These are phyloP conservation scores for Wickerhamiella alocasiicola DNA, from an alignment of 805 yeast species.

Conservation along the genomic window DNA sequence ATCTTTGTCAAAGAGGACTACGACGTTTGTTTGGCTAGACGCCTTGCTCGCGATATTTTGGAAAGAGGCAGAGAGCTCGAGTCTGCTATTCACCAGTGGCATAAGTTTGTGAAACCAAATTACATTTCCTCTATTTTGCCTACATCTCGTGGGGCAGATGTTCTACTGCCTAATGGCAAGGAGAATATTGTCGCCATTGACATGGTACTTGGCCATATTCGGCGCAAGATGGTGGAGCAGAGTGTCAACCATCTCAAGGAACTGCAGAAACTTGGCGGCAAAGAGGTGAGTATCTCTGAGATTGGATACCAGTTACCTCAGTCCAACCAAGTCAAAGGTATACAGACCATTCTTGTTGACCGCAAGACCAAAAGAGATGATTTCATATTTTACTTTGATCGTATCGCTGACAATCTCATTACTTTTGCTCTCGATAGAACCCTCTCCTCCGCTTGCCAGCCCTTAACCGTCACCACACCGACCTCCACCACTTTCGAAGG, in stretches of 20 bases:
- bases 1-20: conserved; percentile 88
- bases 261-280: conserved; percentile 42
- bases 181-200: conserved; percentile 73
- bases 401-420: conserved; percentile 62
- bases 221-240: conserved; percentile 53
- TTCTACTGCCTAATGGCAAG: conserved; percentile 81
- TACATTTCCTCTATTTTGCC: conserved; percentile 65
- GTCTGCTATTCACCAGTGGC: conserved; percentile 85
- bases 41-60: conserved; percentile 75
- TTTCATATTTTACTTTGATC: conserved; percentile 74
- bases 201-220: conserved; percentile 66
- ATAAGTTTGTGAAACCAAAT: conserved; percentile 80
- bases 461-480: conserved; percentile 34
- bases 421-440: conserved; percentile 50
- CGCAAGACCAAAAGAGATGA: conserved; percentile 49
- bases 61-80: conserved; percentile 73
- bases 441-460: conserved; percentile 19
- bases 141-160: conserved; percentile 67
- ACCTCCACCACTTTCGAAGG: conserved; percentile 25
- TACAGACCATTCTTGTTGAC: conserved; percentile 58
- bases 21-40: conserved; percentile 81
- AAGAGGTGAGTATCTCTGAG: conserved; percentile 8
- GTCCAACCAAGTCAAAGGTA: conserved; percentile 57
- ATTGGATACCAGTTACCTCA: conserved; percentile 26
- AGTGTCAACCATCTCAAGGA: conserved; percentile 56